A percentile compares a stretch with the other conserved stretches of the same genome.
Conservation (phyloP, 805 yeast species). For the Kodamaea lidongshanica region DNA sequence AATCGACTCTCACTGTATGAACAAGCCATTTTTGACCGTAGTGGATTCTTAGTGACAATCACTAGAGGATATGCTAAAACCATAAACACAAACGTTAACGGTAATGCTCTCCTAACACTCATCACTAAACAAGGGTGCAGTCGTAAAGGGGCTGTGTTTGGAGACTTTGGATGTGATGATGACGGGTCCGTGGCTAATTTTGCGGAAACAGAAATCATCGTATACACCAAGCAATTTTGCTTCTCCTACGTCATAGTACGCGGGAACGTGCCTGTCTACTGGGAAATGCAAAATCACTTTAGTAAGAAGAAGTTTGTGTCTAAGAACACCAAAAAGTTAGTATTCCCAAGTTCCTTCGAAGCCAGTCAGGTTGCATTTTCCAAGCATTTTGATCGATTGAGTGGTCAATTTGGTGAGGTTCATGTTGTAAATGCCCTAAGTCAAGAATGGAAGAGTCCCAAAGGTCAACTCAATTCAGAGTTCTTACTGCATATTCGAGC, state of each 20-base stretch:
- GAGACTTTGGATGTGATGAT: conserved; percentile 55
- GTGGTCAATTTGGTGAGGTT: conserved; percentile 44
- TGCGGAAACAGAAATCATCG: conserved; percentile 46
- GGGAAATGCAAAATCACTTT: conserved; percentile 46
- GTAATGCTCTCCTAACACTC: conserved; percentile 39
- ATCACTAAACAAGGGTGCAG: conserved; percentile 48
- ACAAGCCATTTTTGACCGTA: conserved; percentile 35
- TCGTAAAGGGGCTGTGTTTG: conserved; percentile 46
- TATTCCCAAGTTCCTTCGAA: conserved; percentile 47
- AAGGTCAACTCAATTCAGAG: conserved; percentile 40
- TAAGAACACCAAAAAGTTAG: conserved; percentile 34
- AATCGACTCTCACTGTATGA: conserved; percentile 38
- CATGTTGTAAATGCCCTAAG: conserved; percentile 46
- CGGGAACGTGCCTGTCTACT: conserved; percentile 52
- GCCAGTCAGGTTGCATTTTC: conserved; percentile 48
- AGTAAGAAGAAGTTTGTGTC: conserved; percentile 26
- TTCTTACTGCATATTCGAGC: conserved; percentile 33
- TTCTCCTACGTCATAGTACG: conserved; percentile 42
- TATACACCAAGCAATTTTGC: conserved; percentile 36
- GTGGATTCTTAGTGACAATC: conserved; percentile 43
- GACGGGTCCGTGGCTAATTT: conserved; percentile 47
- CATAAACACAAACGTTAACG: conserved; percentile 28
- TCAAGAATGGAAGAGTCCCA: conserved; percentile 33
- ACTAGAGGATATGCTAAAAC: conserved; percentile 49
- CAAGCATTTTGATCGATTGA: conserved; percentile 43